Conservation (phyloP, 768 basidiomycete species). For the Leccinum arenicola region DNA sequence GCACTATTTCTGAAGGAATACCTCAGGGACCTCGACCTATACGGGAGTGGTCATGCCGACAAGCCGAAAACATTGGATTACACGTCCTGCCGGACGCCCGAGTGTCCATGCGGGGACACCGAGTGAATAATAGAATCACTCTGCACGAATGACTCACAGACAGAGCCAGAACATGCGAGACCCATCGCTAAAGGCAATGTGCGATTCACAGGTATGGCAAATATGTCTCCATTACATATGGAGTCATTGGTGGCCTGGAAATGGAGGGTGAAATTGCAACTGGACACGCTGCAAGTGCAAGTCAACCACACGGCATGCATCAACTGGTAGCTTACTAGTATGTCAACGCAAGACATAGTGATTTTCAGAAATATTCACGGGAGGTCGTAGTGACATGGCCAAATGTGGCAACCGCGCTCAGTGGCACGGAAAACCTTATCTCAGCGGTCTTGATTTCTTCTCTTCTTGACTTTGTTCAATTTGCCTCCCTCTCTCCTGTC, state of each 20-base stretch:
- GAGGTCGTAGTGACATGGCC: slow-evolving; percentile 9
- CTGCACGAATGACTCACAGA: not conserved
- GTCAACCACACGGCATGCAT: not conserved
- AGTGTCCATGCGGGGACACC: not conserved
- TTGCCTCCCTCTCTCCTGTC: slow-evolving; percentile 15
- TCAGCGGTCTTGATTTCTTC: slow-evolving; percentile 34
- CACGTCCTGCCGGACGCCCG: not conserved
- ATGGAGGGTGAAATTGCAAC: not conserved
- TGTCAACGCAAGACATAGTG: not conserved
- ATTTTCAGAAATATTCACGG: not conserved
- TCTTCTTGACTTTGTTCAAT: slow-evolving; percentile 25
- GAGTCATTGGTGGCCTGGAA: not conserved
- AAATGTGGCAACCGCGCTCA: slow-evolving; percentile 22
- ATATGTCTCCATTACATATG: not conserved
- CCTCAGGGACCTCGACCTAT: not conserved
- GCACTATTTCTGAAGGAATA: slow-evolving; percentile 12
- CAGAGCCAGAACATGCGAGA: not conserved
- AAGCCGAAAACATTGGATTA: slow-evolving; percentile 5
- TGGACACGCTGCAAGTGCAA: not conserved
- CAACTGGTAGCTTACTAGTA: not conserved
- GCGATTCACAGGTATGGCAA: not conserved
- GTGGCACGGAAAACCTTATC: slow-evolving; percentile 37
- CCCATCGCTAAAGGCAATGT: not conserved
- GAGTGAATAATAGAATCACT: not conserved
- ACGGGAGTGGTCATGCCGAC: slow-evolving; percentile 1